Percentiles rank a stretch among this genome's conserved stretches.
phyloP scores from a whole-genome alignment of 352 stramenopile species.

The Phytophthora ramorum region DNA sequence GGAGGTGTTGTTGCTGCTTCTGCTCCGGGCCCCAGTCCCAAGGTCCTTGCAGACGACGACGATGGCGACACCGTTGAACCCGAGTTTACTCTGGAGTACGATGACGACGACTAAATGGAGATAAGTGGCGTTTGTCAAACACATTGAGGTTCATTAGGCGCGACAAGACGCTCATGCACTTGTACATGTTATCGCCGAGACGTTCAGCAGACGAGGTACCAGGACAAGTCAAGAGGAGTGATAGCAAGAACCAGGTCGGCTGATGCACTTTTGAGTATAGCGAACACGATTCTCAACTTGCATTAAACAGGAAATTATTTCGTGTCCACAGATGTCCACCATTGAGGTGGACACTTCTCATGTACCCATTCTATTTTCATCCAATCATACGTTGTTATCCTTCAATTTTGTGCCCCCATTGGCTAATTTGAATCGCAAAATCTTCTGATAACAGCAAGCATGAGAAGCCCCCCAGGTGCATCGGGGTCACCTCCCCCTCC shows the following conservation, averaged over 20 bases:
- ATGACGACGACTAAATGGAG: constrained; percentile 73
- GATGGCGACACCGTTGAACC: constrained; percentile 58
- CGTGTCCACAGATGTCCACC: constrained; percentile 5
- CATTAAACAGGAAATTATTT: not conserved
- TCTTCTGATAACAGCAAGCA: constrained; percentile 18
- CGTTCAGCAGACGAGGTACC: constrained; percentile 1
- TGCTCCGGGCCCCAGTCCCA: constrained; percentile 7
- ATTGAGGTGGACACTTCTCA: constrained; percentile 4
- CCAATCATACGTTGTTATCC: constrained; percentile 5
- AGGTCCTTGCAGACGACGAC: constrained; percentile 61
- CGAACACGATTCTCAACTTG: constrained; percentile 7
- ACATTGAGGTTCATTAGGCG: constrained; percentile 14
- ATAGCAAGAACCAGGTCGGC: constrained; percentile 3
- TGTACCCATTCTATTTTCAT: constrained; percentile 19
- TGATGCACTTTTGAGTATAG: constrained; percentile 15
- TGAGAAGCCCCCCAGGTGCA: constrained; percentile 19
- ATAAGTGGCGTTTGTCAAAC: constrained; percentile 37
- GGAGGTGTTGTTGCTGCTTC: constrained; percentile 7
- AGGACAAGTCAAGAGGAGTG: constrained; percentile 6
- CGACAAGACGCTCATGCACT: not conserved
- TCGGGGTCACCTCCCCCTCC: not conserved
- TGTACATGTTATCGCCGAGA: not conserved
- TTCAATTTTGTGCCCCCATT: constrained; percentile 7
- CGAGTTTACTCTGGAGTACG: constrained; percentile 82
- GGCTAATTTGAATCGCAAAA: not conserved